Evolutionary conservation across 1,284 basidiomycete genomes (phyloP), one percentile per base, ranked within the genome.

Genomic region (Mycena sp.): DNA sequence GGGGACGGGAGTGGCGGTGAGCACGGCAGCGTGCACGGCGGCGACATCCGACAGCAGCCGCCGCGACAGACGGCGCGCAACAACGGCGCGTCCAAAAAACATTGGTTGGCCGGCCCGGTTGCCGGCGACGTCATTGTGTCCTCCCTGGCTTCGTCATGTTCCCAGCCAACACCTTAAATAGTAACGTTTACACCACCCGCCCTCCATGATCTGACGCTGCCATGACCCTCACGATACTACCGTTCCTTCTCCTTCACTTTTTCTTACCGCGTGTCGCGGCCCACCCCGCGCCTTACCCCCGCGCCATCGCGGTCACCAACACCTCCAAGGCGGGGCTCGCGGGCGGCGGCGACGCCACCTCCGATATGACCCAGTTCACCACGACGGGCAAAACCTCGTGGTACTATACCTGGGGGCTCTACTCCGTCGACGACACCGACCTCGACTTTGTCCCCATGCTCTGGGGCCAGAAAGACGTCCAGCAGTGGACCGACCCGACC

Each of bases 361-460:
- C 56, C 32, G 61, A 67, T 26, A 55, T 64, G 58, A 16, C 29
- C 9, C 62, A 65, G 60, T 69, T 69, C 50, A 51, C 48, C 21
- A 37, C 50, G 19, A 62, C 62, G 2, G 68, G 63, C 1, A 69
- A 67, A 26, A 54, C 67, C 23, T 63, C 68, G 0, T 70, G 67
- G 64, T 67, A 85, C 50, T 88, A 87, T 70, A 82, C 82, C 14
- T 89, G 87, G 87, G 76, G 77, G 21, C 73, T 81, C 0, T 68
- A 55, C 23, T 70, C 74, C 1, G 63, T 70, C 9, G 67, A 53
- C 51, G 38, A 62, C 26, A 69, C 73, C 17, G 61, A 74, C 58
- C 76, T 81, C 54, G 83, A 86, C 54, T 78, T 75, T 50, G 79
- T 82, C 10, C 76, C 81, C 17, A 88, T 90, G 88, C 78, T 91